phyloP scores from a whole-genome alignment of 495 filamentous ascomycete genomes.

The Bathelium albidoporum region DNA sequence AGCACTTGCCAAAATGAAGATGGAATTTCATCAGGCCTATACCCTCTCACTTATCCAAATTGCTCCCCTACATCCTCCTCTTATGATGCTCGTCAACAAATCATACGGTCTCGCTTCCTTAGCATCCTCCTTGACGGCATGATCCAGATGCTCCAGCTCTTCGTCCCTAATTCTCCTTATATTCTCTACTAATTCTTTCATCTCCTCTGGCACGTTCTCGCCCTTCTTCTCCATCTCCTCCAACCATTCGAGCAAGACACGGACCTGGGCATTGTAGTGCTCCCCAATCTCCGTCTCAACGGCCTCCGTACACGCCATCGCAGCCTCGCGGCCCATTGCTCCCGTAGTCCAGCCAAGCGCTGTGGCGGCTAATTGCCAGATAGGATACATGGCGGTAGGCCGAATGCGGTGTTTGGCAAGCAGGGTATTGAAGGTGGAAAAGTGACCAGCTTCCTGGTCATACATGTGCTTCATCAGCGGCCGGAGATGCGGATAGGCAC shows the following conservation, averaged over 20 bases:
- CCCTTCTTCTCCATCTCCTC: conserved; percentile 51
- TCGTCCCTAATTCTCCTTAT: conserved; percentile 85
- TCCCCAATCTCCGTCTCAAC: conserved; percentile 96
- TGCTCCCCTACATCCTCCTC: conserved; percentile 75
- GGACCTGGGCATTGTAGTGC: conserved; percentile 91
- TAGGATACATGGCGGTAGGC: conserved; percentile 84
- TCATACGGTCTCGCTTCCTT: conserved; percentile 82
- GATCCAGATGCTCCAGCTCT: conserved; percentile 92
- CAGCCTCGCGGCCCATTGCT: conserved; percentile 82
- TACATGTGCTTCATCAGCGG: conserved; percentile 96
- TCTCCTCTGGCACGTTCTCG: conserved; percentile 67
- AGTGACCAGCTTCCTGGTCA: conserved; percentile 84
- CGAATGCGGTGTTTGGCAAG: conserved; percentile 82
- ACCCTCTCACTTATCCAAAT: conserved; percentile 89
- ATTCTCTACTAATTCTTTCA: conserved; percentile 59
- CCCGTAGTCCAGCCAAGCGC: conserved; percentile 84
- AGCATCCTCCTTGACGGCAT: conserved; percentile 85
- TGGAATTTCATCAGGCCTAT: conserved; percentile 24
- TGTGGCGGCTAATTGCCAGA: conserved; percentile 78
- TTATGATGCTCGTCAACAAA: conserved; percentile 76
- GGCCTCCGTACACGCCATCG: conserved; percentile 98
- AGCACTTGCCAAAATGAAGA: not conserved
- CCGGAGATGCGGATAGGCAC: conserved; percentile 72
- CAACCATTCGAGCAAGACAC: conserved; percentile 69
- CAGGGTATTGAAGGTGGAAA: conserved; percentile 73